A percentile compares a stretch with the other conserved stretches of the same genome.
phyloP scores from a whole-genome alignment of 1,284 basidiomycete genomes.

The Mycena sp. region DNA sequence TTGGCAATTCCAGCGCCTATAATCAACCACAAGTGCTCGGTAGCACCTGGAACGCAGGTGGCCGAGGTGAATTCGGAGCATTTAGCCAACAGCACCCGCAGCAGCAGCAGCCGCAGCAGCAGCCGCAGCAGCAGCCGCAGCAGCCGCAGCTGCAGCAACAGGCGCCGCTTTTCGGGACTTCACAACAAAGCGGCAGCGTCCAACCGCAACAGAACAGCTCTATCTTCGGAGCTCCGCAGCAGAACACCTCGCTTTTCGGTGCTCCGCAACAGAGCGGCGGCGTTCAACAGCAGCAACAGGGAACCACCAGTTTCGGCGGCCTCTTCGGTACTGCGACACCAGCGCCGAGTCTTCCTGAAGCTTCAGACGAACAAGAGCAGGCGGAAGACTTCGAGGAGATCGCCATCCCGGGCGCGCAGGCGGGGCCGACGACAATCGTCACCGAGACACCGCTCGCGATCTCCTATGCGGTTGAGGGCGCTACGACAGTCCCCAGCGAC shows the following conservation, averaged over 20 bases:
- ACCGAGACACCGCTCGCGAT: conserved; percentile 59
- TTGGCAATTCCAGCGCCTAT: no score
- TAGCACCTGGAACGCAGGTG: no score
- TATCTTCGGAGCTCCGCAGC: background rate
- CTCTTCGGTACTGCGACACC: no score
- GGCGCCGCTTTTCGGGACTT: background rate
- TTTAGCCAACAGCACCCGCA: conserved; percentile 26
- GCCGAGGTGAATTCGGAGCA: no score
- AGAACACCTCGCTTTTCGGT: no score
- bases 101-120: conserved; percentile 3
- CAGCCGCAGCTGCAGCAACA: background rate
- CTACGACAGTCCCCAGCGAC: conserved; percentile 60
- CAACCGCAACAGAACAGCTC: background rate
- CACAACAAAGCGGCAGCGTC: background rate
- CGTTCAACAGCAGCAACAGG: conserved; percentile 18
- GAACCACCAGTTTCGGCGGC: no score
- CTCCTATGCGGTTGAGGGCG: conserved; percentile 58
- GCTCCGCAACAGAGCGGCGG: no score
- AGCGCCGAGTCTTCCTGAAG: no score
- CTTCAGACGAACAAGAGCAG: no score
- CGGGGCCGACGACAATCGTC: conserved; percentile 52
- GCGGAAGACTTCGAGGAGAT: conserved; percentile 44
- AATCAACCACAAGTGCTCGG: no score
- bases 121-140: background rate
- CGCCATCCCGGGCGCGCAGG: conserved; percentile 31